Evolutionary conservation across 805 yeast species (phyloP).

Genomic region (Metschnikowia lunata): DNA sequence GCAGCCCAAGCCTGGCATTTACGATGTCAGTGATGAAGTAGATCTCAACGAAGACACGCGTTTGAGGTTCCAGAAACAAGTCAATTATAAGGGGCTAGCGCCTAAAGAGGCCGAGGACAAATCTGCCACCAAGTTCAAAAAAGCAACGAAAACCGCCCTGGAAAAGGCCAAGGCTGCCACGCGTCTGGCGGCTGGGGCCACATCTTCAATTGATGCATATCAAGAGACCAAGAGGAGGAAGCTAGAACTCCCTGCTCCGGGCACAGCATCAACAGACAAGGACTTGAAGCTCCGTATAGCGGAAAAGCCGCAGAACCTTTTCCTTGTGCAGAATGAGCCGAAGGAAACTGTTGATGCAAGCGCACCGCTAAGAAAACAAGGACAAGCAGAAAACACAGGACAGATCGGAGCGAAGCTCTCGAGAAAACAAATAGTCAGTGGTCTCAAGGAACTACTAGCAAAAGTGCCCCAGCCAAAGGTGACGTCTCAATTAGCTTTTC

Average conservation of each 20-base stretch:
- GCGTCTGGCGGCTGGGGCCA: slow-evolving; percentile 22
- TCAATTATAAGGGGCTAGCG: slow-evolving; percentile 43
- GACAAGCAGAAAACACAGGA: background rate
- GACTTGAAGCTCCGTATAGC: slow-evolving; percentile 33
- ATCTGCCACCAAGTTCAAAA: slow-evolving; percentile 24
- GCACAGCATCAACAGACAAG: slow-evolving; percentile 8
- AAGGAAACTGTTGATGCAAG: background rate
- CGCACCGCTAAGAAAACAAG: background rate
- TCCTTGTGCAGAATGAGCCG: slow-evolving; percentile 9
- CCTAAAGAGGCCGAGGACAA: slow-evolving; percentile 34
- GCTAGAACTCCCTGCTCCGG: slow-evolving; percentile 26
- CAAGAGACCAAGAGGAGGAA: slow-evolving; percentile 23
- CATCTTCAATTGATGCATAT: slow-evolving; percentile 18
- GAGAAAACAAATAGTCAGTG: background rate
- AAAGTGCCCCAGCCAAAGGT: slow-evolving; percentile 38
- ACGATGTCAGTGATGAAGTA: slow-evolving; percentile 63
- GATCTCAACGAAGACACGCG: slow-evolving; percentile 34
- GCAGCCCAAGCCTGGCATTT: slow-evolving; percentile 60
- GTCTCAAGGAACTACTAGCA: slow-evolving; percentile 1
- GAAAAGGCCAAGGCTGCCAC: slow-evolving; percentile 14
- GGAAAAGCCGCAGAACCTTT: slow-evolving; percentile 30
- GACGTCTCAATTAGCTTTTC: slow-evolving; percentile 32
- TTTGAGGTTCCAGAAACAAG: slow-evolving; percentile 39
- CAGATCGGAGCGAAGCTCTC: background rate
- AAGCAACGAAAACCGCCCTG: slow-evolving; percentile 17